phyloP scores from a whole-genome alignment of 2,329 filamentous ascomycete species.

The Setomelanomma holmii region DNA sequence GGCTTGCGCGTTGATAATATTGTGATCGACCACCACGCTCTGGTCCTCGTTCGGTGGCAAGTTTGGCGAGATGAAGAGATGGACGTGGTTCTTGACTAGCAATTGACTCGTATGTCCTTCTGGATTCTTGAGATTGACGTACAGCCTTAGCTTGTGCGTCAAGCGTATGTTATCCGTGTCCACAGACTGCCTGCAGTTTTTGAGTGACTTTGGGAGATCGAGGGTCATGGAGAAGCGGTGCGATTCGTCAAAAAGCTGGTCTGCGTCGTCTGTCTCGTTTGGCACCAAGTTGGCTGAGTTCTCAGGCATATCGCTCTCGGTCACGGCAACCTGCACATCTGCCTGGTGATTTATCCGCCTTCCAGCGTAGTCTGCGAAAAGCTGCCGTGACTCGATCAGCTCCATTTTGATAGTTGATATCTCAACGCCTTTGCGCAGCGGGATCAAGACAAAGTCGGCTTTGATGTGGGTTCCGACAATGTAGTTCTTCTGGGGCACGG shows the following conservation, averaged over 20 bases:
- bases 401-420: conserved; percentile 84
- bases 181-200: conserved; percentile 86
- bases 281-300: conserved; percentile 41
- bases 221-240: conserved; percentile 66
- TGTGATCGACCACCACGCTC: conserved; percentile 63
- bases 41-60: conserved; percentile 88
- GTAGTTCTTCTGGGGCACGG: conserved; percentile 91
- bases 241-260: conserved; percentile 61
- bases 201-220: conserved; percentile 80
- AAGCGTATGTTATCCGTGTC: conserved; percentile 90
- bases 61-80: conserved; percentile 94
- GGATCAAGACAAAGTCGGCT: conserved; percentile 85
- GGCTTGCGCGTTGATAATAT: conserved; percentile 44
- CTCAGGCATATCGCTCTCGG: conserved; percentile 45
- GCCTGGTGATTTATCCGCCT: conserved; percentile 39
- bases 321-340: conserved; percentile 41
- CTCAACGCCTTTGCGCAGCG: conserved; percentile 84
- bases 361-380: conserved; percentile 54
- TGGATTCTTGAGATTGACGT: conserved; percentile 89
- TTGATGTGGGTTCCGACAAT: conserved; percentile 89
- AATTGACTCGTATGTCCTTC: conserved; percentile 95
- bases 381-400: conserved; percentile 69
- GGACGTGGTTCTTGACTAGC: conserved; percentile 86
- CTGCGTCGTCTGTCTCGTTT: conserved; percentile 36
- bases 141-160: conserved; percentile 89